phyloP scores from a whole-genome alignment of 352 stramenopile genomes.

The Pythium inflatum region DNA sequence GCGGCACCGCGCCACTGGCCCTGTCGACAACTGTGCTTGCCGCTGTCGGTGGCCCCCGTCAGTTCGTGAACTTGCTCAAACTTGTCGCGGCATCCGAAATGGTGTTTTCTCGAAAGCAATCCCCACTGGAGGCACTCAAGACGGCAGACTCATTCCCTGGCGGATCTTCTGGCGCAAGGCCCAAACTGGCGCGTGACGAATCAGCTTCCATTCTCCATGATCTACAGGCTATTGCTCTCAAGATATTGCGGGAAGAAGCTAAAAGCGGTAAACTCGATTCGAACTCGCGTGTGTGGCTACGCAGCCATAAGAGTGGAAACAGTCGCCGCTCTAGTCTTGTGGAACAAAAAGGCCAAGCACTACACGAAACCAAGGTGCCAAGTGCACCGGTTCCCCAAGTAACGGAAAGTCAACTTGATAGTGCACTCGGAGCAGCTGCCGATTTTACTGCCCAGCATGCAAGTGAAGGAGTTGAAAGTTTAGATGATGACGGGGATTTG shows the following conservation, averaged over 20 bases:
- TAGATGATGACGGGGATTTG: conserved; percentile 37
- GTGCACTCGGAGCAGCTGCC: not conserved
- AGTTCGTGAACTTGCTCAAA: conserved; percentile 85
- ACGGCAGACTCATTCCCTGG: conserved; percentile 9
- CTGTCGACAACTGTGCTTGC: conserved; percentile 38
- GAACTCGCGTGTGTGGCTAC: conserved; percentile 27
- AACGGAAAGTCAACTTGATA: not conserved
- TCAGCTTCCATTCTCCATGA: conserved; percentile 52
- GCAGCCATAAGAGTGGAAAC: not conserved
- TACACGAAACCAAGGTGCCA: not conserved
- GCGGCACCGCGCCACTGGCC: too few relatives aligned
- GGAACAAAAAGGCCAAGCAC: not conserved
- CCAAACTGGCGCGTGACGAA: conserved; percentile 26
- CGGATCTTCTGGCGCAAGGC: not conserved
- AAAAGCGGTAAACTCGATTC: conserved; percentile 34
- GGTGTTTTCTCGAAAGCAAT: conserved; percentile 44
- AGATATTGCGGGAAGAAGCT: conserved; percentile 66
- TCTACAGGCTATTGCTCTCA: conserved; percentile 54
- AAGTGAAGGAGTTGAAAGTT: conserved; percentile 8
- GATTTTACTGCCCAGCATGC: not conserved
- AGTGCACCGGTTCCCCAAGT: not conserved
- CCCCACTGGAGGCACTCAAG: conserved; percentile 6
- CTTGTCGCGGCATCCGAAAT: conserved; percentile 82
- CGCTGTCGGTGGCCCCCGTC: conserved; percentile 64
- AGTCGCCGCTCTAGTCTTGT: not conserved